Conservation (phyloP, 2,329 filamentous ascomycete genomes). For the Neofusicoccum ribis region DNA sequence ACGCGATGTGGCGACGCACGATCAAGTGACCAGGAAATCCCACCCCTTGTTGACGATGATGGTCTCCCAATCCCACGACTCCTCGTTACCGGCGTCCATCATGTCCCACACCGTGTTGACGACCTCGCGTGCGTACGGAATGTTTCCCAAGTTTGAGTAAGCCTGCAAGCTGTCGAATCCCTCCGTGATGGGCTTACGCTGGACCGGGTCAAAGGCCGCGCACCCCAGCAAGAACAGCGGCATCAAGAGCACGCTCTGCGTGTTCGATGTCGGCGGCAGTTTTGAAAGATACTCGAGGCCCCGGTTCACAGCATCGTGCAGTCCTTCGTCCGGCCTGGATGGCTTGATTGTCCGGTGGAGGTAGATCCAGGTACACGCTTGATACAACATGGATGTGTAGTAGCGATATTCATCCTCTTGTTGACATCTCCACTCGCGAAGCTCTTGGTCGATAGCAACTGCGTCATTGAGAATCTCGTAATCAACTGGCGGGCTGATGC, state of each 20-base stretch:
- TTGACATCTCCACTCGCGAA: slow-evolving; percentile 71
- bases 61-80: slow-evolving; percentile 65
- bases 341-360: slow-evolving; percentile 62
- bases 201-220: slow-evolving; percentile 57
- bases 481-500: slow-evolving; percentile 68
- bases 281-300: slow-evolving; percentile 58
- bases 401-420: slow-evolving; percentile 55
- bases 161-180: slow-evolving; percentile 57
- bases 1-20: no score
- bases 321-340: slow-evolving; percentile 56
- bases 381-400: slow-evolving; percentile 59
- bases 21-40: slow-evolving; percentile 62
- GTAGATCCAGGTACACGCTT: slow-evolving; percentile 65
- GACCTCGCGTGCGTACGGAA: slow-evolving; percentile 56
- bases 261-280: slow-evolving; percentile 55
- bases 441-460: slow-evolving; percentile 71
- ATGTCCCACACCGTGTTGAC: slow-evolving; percentile 60
- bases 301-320: slow-evolving; percentile 59
- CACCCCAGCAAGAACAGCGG: slow-evolving; percentile 63
- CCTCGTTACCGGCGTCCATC: slow-evolving; percentile 58
- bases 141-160: slow-evolving; percentile 60
- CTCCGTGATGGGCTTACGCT: slow-evolving; percentile 56
- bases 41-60: slow-evolving; percentile 60
- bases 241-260: slow-evolving; percentile 61
- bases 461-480: slow-evolving; percentile 72